phyloP scores from a whole-genome alignment of 176 grass and related monocot species.

The Carex littledalei region DNA sequence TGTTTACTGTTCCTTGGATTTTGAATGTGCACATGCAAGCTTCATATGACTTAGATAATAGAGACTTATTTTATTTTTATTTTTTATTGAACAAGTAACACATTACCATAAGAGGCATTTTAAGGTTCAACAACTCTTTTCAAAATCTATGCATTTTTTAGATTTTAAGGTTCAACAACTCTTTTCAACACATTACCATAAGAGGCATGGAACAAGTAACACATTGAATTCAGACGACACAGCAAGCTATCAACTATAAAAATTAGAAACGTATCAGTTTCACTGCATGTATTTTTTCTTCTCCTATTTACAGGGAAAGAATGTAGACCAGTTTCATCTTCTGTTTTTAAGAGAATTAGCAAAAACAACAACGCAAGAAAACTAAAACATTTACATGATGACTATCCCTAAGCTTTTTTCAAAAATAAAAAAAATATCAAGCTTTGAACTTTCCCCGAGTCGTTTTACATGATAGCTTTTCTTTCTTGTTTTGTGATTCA shows the following conservation, averaged over 20 bases:
- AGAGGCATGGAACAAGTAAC: background rate
- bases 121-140: too few species aligned
- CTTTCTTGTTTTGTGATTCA: slow-evolving; percentile 24
- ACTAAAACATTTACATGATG: slow-evolving; percentile 12
- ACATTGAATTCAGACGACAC: background rate
- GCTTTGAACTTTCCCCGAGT: background rate
- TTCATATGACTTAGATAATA: background rate
- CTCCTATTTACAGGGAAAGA: slow-evolving; percentile 18
- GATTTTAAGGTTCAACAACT: background rate
- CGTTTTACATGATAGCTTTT: background rate
- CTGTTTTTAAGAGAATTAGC: background rate
- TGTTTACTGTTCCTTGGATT: too few species aligned
- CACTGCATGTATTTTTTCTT: background rate
- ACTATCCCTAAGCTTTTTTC: background rate
- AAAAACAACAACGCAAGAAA: background rate
- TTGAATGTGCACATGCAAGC: background rate
- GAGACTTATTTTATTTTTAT: background rate
- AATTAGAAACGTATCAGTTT: background rate
- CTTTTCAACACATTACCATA: background rate
- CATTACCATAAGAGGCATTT: too few species aligned
- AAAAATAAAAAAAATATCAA: background rate
- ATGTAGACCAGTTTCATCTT: background rate
- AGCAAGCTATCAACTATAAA: background rate
- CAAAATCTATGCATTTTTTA: too few species aligned
- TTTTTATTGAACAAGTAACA: too few species aligned